Evolutionary conservation across 208 protist species (phyloP).

Genomic region (Vickermania ingenoplastis): DNA sequence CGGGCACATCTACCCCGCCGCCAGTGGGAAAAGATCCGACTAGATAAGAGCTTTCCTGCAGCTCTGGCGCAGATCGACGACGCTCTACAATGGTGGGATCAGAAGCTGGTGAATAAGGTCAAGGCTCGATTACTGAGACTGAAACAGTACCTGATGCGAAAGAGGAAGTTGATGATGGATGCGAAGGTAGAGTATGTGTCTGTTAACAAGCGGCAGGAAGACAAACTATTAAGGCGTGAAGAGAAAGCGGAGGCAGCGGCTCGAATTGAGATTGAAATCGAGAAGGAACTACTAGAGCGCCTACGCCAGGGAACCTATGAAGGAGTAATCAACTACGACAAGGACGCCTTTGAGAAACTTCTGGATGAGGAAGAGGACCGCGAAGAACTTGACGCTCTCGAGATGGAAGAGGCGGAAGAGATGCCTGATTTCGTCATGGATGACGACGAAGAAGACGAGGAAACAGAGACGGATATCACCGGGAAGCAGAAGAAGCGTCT

Average conservation of each 20-base stretch:
- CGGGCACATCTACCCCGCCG: slow-evolving; percentile 95
- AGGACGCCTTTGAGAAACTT: slow-evolving; percentile 79
- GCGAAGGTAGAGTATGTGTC: slow-evolving; percentile 92
- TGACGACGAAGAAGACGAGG: slow-evolving; percentile 72
- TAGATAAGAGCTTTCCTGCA: slow-evolving; percentile 93
- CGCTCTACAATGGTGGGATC: slow-evolving; percentile 95
- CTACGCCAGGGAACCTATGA: slow-evolving; percentile 91
- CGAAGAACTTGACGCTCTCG: slow-evolving; percentile 60
- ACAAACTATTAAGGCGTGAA: slow-evolving; percentile 91
- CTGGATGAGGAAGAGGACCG: slow-evolving; percentile 83
- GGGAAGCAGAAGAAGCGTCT: slow-evolving; percentile 31
- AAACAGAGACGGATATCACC: slow-evolving; percentile 25
- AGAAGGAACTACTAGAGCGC: slow-evolving; percentile 96
- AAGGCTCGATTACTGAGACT: slow-evolving; percentile 98
- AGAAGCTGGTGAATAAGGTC: slow-evolving; percentile 91
- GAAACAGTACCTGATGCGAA: slow-evolving; percentile 97
- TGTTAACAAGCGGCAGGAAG: slow-evolving; percentile 96
- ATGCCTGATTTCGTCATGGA: slow-evolving; percentile 87
- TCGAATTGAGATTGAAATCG: slow-evolving; percentile 94
- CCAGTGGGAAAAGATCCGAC: slow-evolving; percentile 97
- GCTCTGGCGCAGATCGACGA: slow-evolving; percentile 95
- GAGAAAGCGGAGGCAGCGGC: slow-evolving; percentile 95
- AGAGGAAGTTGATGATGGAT: slow-evolving; percentile 93
- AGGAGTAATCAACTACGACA: slow-evolving; percentile 86
- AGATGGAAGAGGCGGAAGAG: slow-evolving; percentile 79